phyloP scores from a whole-genome alignment of 805 yeast species.

The Monosporozyma siamensis region DNA sequence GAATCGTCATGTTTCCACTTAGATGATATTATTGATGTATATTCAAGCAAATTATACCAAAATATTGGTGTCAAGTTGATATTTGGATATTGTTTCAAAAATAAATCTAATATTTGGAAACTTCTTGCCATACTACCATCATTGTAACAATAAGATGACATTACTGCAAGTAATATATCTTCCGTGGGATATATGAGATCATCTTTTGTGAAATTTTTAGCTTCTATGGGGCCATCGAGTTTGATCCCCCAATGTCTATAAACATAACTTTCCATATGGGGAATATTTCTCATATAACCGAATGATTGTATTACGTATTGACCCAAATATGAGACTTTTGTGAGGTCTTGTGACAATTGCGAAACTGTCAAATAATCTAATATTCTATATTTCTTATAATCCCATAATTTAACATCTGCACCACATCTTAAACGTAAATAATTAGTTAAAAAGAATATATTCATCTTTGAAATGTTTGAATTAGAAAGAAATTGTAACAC shows the following conservation, averaged over 20 bases:
- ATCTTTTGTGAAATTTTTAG: background rate
- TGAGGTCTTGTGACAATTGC: slow-evolving; percentile 9
- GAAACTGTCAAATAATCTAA: slow-evolving; percentile 10
- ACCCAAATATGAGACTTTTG: slow-evolving; percentile 11
- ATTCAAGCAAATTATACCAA: slow-evolving; percentile 19
- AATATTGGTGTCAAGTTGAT: slow-evolving; percentile 15
- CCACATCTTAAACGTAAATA: slow-evolving; percentile 24
- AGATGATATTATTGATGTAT: background rate
- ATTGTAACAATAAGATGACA: slow-evolving; percentile 15
- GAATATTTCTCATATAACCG: slow-evolving; percentile 15
- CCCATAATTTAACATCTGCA: slow-evolving; percentile 18
- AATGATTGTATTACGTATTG: slow-evolving; percentile 20
- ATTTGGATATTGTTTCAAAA: slow-evolving; percentile 16
- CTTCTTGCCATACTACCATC: slow-evolving; percentile 12
- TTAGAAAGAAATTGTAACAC: background rate
- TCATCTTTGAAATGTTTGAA: background rate
- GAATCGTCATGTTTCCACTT: background rate
- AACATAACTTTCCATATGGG: slow-evolving; percentile 14
- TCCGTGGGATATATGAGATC: slow-evolving; percentile 12
- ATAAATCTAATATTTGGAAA: slow-evolving; percentile 12
- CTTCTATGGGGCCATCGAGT: background rate
- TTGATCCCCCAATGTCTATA: slow-evolving; percentile 14
- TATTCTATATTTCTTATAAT: slow-evolving; percentile 5
- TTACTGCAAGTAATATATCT: slow-evolving; percentile 15
- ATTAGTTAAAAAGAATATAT: slow-evolving; percentile 7